Base-by-base conservation (phyloP, 2,329 filamentous ascomycete species). In the Calcarisporium arbuscula region DNA sequence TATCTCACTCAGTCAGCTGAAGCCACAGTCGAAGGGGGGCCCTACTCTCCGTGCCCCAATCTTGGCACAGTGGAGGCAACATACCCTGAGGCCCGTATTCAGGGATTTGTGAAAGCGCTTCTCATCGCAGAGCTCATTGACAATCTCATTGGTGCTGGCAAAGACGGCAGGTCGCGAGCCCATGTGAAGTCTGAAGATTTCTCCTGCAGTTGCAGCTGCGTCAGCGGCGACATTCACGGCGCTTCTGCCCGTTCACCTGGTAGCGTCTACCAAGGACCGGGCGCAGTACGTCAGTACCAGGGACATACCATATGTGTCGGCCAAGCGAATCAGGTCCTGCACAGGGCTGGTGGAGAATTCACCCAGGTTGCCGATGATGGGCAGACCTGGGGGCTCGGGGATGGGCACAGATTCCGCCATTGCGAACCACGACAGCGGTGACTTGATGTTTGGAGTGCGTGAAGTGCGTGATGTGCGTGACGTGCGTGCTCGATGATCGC, bases 101-200 rank as follows among this genome's bases (percentile, higher is more conserved):
- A 82, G 57, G 0, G 62, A 56, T 52, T 85, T 86, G 17, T 62
- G 49, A 50, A 85, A 83, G n/a, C 78, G 65, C 39, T 68, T 74
- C 53, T 85, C 80, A 41, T 85, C 68, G 44, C 75, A 83, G 7
- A 72, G 49, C 47, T 85, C 80, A 36, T 81, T 68, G 20, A 82
- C 60, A 0, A 85, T 60, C 23, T 67, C 68, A 14, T 71, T 65
- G 20, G 61, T 73, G 28, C 63, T 67, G 28, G 74, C 60, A 36
- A 81, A 58, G 28, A 79, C 62, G 12, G 65, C 50, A 7, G 66
- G 62, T 5, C 54, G 56, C 2, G 68, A 62, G 5, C 69, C 64
- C 5, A 79, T 51, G 12, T 57, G 64, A 32, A 84, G 58, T 43
- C 72, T 67, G 49, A 65, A 82, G 38, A 82, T 77, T n/a, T 73